Conservation (phyloP, 257 asterid genomes). For the Rubia yunnanensis region DNA sequence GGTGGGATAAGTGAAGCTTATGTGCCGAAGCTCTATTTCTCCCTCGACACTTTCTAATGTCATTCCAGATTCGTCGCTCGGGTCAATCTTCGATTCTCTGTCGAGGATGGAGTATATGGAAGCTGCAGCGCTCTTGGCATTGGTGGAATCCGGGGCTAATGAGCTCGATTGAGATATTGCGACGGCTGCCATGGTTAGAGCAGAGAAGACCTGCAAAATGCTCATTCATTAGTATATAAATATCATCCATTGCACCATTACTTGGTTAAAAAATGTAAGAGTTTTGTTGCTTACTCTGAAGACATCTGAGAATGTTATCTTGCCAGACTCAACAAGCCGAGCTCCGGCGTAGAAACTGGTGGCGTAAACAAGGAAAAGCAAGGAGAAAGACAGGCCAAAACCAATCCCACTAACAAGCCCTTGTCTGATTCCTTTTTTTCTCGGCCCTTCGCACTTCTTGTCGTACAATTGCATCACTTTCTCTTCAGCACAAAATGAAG, state of each 20-base stretch:
- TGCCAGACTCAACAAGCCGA: constrained; percentile 57
- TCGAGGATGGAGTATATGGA: constrained; percentile 70
- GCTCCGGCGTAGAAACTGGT: constrained; percentile 91
- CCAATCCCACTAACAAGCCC: constrained; percentile 72
- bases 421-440: constrained; percentile 53
- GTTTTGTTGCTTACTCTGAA: constrained; percentile 74
- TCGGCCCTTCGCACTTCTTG: constrained; percentile 67
- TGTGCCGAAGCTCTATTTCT: constrained; percentile 56
- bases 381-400: constrained; percentile 50
- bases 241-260: no score
- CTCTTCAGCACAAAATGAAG: constrained; percentile 86
- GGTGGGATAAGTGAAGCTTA: constrained; percentile 77
- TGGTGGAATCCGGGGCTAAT: constrained; percentile 68
- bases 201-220: constrained; percentile 71
- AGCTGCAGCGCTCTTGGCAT: constrained; percentile 77
- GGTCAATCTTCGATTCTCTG: constrained; percentile 60
- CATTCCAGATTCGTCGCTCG: constrained; percentile 66
- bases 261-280: no score
- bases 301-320: constrained; percentile 58
- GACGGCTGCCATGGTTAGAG: constrained; percentile 72
- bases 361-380: constrained; percentile 66
- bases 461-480: constrained; percentile 65
- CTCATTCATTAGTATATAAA: neutral
- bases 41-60: constrained; percentile 59
- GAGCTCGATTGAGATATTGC: constrained; percentile 84